Evolutionary conservation across 78 protist species (phyloP), one percentile per base, ranked within the genome.

Genomic region (Chrysochromulina tobinii): DNA sequence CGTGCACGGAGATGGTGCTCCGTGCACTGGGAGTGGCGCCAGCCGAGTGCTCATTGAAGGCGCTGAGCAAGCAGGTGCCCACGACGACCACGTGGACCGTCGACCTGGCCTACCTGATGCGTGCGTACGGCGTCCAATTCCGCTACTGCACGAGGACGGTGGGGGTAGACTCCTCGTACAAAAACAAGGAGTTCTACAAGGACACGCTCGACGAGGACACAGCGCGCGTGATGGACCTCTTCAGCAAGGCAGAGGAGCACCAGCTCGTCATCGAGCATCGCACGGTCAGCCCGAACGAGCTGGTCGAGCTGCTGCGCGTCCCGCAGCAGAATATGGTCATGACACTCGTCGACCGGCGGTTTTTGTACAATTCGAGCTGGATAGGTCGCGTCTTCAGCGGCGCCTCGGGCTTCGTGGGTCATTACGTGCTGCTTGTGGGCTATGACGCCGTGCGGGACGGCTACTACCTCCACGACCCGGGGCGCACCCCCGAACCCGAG

Each of bases 1-100:
- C 84, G 58, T 75, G 84, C 84, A 50, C 55, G 27, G 84, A 75
- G 84, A 75, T 75, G 84, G 84, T 25, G n/a, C 57, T 75, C 14
- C 84, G 84, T 58, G 84, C 84, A 27, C 84, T 75, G 27, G 84
- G 59, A 1, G 84, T 51, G n/a, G 9, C 53, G 51, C 15, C 38
- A 18, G 12, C 50, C 79, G 54, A 50, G 59, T 51, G 58, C n/a
- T 3, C 11, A 9, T 5, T 50, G 12, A 21, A 21, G 23, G 0
- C 48, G 58, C 84, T 75, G 12, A 57, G n/a, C 27, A 9, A 48
- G 84, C 21, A 8, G 59, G 84, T 50, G 59, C 27, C 58, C 27
- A 11, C 84, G 18, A 0, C 58, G 58, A 11, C 53, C n/a, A 17
- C 51, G 23, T 75, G 84, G 84, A 75, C 84, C 27, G 17, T 75